Conservation (phyloP, 805 yeast genomes). For the Lipomyces yamadae region DNA sequence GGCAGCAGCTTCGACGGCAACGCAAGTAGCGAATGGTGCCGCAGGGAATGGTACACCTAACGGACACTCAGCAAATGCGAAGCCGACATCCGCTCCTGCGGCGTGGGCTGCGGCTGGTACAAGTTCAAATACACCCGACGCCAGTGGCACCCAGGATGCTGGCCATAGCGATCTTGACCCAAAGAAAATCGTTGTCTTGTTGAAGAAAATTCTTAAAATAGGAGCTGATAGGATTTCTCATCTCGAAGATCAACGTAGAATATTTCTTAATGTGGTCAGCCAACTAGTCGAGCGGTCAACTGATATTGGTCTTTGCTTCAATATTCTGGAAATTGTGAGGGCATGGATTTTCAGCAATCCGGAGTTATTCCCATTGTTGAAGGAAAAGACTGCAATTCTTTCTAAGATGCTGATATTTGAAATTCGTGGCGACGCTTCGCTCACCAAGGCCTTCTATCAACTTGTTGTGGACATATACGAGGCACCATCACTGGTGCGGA, state of each 20-base stretch:
- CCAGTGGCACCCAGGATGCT: slow-evolving; percentile 7
- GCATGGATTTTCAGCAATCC: slow-evolving; percentile 86
- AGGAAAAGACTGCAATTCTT: slow-evolving; percentile 93
- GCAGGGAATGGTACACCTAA: slow-evolving; percentile 16
- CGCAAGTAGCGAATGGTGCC: slow-evolving; percentile 15
- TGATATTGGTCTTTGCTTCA: slow-evolving; percentile 73
- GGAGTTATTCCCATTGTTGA: slow-evolving; percentile 89
- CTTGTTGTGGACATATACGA: slow-evolving; percentile 87
- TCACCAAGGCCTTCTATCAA: slow-evolving; percentile 78
- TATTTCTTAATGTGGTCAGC: slow-evolving; percentile 82
- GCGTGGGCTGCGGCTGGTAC: slow-evolving; percentile 16
- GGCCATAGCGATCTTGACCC: slow-evolving; percentile 66
- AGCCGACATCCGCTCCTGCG: slow-evolving; percentile 33
- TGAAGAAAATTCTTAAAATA: slow-evolving; percentile 76
- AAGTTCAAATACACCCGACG: slow-evolving; percentile 11
- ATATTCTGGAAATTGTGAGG: slow-evolving; percentile 77
- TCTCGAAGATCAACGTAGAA: slow-evolving; percentile 92
- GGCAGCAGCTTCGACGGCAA: slow-evolving; percentile 18
- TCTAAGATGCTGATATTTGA: slow-evolving; percentile 94
- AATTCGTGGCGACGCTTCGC: slow-evolving; percentile 77
- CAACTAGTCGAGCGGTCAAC: slow-evolving; percentile 87
- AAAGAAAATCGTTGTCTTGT: slow-evolving; percentile 72
- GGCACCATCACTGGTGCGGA: slow-evolving; percentile 72
- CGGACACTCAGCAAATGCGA: slow-evolving; percentile 12
- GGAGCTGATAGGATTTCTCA: slow-evolving; percentile 79